These are phyloP conservation scores for Myxozyma melibiosi DNA, from an alignment of 805 yeast species.

Conservation along the genomic window DNA sequence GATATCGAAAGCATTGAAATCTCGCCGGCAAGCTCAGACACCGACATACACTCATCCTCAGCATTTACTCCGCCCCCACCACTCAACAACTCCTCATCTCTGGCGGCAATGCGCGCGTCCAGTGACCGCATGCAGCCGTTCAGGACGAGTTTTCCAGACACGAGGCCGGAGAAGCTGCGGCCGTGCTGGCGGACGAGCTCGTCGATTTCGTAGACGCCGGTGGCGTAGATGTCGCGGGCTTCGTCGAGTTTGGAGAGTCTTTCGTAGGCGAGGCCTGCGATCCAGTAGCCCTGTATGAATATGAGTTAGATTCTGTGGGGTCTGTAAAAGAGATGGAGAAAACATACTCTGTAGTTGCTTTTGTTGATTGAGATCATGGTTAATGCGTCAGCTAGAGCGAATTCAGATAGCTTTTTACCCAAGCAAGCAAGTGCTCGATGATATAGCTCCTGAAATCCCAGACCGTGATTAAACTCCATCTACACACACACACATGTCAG, in stretches of 20 bases:
- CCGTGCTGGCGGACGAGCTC: conserved; percentile 7
- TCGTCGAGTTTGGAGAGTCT: not conserved
- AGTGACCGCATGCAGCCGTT: conserved; percentile 8
- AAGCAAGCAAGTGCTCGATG: conserved; percentile 21
- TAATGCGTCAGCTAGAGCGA: conserved; percentile 21
- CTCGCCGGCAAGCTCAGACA: not conserved
- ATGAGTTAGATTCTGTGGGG: too few relatives aligned
- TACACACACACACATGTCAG: not conserved
- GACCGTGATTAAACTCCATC: conserved; percentile 24
- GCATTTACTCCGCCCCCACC: not conserved
- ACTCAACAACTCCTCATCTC: not conserved
- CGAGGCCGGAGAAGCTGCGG: conserved; percentile 10
- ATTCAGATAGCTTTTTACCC: conserved; percentile 15
- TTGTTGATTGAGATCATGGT: conserved; percentile 12
- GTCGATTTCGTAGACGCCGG: conserved; percentile 12
- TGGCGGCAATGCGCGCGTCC: conserved; percentile 5
- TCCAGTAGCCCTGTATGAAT: conserved; percentile 16
- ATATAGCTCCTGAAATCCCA: conserved; percentile 16
- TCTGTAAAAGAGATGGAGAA: not conserved
- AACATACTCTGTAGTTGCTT: conserved; percentile 16
- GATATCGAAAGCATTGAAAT: conserved; percentile 5
- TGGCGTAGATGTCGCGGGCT: conserved; percentile 13
- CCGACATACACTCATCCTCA: not conserved
- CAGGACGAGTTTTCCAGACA: conserved; percentile 14
- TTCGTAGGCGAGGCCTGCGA: conserved; percentile 20